These are phyloP conservation scores for Hypoxylon sp. DNA, from an alignment of 2,329 filamentous ascomycete species.

Conservation along the genomic window DNA sequence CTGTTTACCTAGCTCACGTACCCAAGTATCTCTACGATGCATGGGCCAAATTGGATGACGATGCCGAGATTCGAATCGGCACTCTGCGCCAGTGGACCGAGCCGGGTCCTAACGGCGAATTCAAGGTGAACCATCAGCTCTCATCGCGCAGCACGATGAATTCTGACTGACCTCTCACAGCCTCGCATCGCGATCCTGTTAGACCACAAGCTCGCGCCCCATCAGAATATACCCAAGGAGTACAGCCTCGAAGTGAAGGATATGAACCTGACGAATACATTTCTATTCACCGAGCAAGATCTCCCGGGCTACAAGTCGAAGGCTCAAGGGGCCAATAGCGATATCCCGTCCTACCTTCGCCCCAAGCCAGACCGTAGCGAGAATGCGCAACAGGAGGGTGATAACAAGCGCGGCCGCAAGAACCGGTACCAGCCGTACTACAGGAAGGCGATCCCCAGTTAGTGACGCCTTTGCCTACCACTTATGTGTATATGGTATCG, in stretches of 20 bases:
- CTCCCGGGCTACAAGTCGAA: slow-evolving; percentile 79
- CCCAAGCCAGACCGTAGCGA: slow-evolving; percentile 59
- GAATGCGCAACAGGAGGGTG: slow-evolving; percentile 58
- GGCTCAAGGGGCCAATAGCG: slow-evolving; percentile 69
- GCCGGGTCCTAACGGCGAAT: slow-evolving; percentile 64
- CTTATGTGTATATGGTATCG: not conserved
- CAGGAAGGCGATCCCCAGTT: slow-evolving; percentile 81
- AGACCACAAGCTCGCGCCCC: slow-evolving; percentile 71
- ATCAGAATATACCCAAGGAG: slow-evolving; percentile 85
- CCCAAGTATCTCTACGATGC: slow-evolving; percentile 85
- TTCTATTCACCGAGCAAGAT: slow-evolving; percentile 93
- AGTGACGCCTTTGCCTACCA: slow-evolving; percentile 51
- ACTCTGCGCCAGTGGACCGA: slow-evolving; percentile 74
- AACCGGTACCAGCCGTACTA: slow-evolving; percentile 70
- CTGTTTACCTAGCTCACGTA: slow-evolving; percentile 80
- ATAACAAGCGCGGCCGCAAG: slow-evolving; percentile 61
- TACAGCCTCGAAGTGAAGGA: slow-evolving; percentile 82
- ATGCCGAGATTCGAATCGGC: slow-evolving; percentile 85
- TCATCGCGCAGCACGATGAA: not conserved
- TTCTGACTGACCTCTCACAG: slow-evolving; percentile 37
- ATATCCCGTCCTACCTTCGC: slow-evolving; percentile 69
- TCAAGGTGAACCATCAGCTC: slow-evolving; percentile 40
- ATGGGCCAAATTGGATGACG: slow-evolving; percentile 81
- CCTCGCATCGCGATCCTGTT: slow-evolving; percentile 75
- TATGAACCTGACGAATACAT: slow-evolving; percentile 81